Evolutionary conservation across 805 yeast species (phyloP).

Genomic region (Saturnispora sanitii): DNA sequence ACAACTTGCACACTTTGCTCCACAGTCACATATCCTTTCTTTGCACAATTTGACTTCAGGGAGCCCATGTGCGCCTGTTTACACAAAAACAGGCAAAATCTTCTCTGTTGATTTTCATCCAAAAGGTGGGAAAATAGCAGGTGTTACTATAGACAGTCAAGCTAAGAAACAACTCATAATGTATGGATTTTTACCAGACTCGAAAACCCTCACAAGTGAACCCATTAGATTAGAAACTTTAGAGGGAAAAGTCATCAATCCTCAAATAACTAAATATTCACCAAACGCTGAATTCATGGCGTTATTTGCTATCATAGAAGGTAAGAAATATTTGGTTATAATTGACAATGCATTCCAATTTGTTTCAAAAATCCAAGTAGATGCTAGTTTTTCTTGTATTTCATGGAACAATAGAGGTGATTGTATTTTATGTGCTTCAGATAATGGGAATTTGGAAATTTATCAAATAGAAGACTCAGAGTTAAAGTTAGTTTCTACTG

Average conservation of each 20-base stretch:
- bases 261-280: conserved; percentile 11
- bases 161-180: background rate
- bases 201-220: background rate
- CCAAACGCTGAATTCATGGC: conserved; percentile 9
- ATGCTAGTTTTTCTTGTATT: background rate
- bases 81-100: background rate
- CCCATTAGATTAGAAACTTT: background rate
- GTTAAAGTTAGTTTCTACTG: background rate
- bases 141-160: background rate
- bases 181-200: background rate
- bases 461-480: background rate
- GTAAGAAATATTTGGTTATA: background rate
- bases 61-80: conserved; percentile 1
- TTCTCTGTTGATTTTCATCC: conserved; percentile 7
- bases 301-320: conserved; percentile 1
- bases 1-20: conserved; percentile 7
- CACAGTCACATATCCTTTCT: conserved; percentile 1
- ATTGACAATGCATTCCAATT: background rate
- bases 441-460: conserved; percentile 9
- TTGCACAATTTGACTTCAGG: conserved; percentile 3
- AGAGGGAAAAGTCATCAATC: conserved; percentile 1
- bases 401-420: conserved; percentile 6
- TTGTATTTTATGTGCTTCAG: conserved; percentile 6
- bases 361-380: background rate
- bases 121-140: background rate